phyloP scores from a whole-genome alignment of 2,329 filamentous ascomycete genomes.

The Arthrobotrys entomopaga region DNA sequence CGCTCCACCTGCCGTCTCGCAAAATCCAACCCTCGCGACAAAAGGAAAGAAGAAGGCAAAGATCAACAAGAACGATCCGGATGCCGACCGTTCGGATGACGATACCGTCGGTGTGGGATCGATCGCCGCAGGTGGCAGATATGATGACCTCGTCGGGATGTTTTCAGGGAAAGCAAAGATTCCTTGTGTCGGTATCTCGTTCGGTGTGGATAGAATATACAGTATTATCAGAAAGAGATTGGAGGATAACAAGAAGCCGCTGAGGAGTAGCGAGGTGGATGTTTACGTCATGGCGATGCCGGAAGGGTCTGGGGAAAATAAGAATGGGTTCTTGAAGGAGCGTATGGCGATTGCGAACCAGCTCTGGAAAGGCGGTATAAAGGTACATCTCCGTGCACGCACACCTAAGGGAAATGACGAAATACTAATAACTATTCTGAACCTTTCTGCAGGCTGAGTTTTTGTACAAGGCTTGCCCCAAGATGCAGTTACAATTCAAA shows the following conservation, averaged over 20 bases:
- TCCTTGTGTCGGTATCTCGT: conserved; percentile 90
- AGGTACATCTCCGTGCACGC: conserved; percentile 65
- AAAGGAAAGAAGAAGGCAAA: conserved; percentile 67
- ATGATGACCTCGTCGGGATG: conserved; percentile 94
- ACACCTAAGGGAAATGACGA: too few relatives aligned
- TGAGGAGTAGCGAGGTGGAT: conserved; percentile 80
- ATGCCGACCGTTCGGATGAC: conserved; percentile 78
- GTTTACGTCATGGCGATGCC: conserved; percentile 91
- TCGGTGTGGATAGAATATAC: conserved; percentile 95
- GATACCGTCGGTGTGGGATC: conserved; percentile 86
- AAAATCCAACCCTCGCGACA: conserved; percentile 61
- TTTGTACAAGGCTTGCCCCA: conserved; percentile 88
- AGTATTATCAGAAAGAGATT: conserved; percentile 84
- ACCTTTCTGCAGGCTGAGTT: conserved; percentile 74
- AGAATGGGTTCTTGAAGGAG: conserved; percentile 81
- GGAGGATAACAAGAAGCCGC: conserved; percentile 67
- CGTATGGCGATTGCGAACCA: conserved; percentile 80
- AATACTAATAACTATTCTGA: conserved; percentile 2
- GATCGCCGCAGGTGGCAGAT: conserved; percentile 87
- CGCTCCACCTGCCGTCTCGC: conserved; percentile 66
- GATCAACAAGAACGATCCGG: conserved; percentile 65
- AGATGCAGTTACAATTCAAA: conserved; percentile 89
- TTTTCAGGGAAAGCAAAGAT: conserved; percentile 85
- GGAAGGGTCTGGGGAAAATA: conserved; percentile 76
- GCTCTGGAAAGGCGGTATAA: conserved; percentile 88